Evolutionary conservation across 306 rosid genomes (phyloP).

Genomic region (Quercus parvula): DNA sequence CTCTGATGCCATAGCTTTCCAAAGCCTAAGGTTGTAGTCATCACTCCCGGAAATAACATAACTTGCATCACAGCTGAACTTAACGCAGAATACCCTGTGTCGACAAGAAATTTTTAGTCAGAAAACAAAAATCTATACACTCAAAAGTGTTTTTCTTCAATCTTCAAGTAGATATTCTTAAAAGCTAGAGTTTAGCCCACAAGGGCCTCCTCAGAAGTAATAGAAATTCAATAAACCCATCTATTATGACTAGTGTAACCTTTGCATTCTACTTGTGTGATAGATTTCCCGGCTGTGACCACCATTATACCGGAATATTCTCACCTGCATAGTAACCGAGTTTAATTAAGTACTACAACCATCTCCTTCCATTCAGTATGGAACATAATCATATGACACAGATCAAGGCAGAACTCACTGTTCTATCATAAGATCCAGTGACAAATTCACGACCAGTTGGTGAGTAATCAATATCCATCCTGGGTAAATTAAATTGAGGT

Average conservation of each 20-base stretch:
- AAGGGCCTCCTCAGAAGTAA: background rate
- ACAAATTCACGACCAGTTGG: conserved; percentile 99
- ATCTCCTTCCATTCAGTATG: background rate
- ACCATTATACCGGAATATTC: conserved; percentile 78
- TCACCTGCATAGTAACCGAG: conserved; percentile 47
- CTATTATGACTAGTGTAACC: conserved; percentile 32
- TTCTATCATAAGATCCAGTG: conserved; percentile 95
- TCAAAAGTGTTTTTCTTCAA: background rate
- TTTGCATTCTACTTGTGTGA: conserved; percentile 95
- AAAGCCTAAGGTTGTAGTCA: conserved; percentile 90
- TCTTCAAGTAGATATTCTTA: background rate
- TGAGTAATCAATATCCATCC: conserved; percentile 93
- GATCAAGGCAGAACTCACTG: conserved; percentile 58
- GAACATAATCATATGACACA: conserved; percentile 4
- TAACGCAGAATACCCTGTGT: conserved; percentile 83
- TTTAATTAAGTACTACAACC: background rate
- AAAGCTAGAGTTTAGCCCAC: background rate
- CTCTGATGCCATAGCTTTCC: conserved; percentile 97
- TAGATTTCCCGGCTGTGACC: conserved; percentile 96
- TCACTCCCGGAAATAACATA: conserved; percentile 96
- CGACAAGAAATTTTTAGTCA: background rate
- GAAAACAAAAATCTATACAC: background rate
- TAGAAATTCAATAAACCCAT: background rate
- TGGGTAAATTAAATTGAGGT: conserved; percentile 22
- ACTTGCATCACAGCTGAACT: conserved; percentile 89